Conservation (phyloP, 129 eudicot species). For the Calendula officinalis region DNA sequence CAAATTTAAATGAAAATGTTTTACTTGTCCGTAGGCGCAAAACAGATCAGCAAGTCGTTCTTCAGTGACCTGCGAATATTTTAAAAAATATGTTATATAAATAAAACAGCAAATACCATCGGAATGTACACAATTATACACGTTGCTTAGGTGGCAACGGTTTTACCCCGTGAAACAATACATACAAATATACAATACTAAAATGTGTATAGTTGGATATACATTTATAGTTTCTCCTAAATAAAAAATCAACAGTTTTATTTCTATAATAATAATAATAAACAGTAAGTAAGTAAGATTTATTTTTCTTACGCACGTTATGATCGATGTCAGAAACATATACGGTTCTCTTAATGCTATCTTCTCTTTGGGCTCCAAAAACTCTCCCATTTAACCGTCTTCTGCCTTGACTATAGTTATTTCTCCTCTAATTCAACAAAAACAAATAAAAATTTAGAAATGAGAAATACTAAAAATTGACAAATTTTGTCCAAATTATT, state of each 20-base stretch:
- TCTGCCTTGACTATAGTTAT: constrained; percentile 59
- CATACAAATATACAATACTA: too few relatives aligned
- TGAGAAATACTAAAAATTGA: not conserved
- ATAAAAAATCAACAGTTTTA: too few relatives aligned
- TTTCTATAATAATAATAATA: not conserved
- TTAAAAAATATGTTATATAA: constrained; percentile 2
- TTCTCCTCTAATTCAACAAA: constrained; percentile 56
- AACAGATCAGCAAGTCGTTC: constrained; percentile 91
- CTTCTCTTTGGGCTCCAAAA: constrained; percentile 88
- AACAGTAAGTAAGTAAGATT: not conserved
- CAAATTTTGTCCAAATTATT: not conserved
- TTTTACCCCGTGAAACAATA: too few relatives aligned
- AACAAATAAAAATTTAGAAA: not conserved
- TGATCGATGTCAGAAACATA: constrained; percentile 89
- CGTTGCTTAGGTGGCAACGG: too few relatives aligned
- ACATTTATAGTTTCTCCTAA: too few relatives aligned
- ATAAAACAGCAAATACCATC: not conserved
- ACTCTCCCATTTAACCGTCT: constrained; percentile 72
- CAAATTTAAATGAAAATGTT: constrained; percentile 19
- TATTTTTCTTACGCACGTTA: constrained; percentile 49
- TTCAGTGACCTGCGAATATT: constrained; percentile 65
- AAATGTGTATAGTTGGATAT: too few relatives aligned
- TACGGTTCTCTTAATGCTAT: constrained; percentile 84
- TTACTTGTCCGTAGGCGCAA: constrained; percentile 85
- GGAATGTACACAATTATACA: too few relatives aligned